Evolutionary conservation across 83 land plant genomes (phyloP).

Genomic region (Diphasiastrum complanatum): DNA sequence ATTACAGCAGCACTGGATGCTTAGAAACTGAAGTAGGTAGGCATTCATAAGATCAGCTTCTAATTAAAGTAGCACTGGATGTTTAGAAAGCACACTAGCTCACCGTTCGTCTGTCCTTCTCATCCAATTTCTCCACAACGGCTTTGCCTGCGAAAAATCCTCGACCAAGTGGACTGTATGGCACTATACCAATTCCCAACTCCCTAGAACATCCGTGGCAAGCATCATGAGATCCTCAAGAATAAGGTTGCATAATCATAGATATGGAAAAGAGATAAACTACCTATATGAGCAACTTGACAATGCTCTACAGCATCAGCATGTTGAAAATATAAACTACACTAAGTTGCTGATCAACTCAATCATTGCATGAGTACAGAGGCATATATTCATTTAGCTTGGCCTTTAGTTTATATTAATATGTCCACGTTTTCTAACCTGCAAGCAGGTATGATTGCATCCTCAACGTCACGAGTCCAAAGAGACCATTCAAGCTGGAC

Average conservation of each 20-base stretch:
- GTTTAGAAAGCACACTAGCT: too few relatives aligned
- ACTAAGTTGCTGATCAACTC: too few relatives aligned
- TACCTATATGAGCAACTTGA: too few relatives aligned
- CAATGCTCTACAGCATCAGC: too few relatives aligned
- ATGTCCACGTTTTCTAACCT: constrained; percentile 45
- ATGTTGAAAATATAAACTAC: too few relatives aligned
- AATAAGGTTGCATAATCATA: background rate
- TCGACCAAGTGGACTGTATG: constrained; percentile 62
- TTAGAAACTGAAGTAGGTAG: too few relatives aligned
- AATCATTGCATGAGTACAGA: too few relatives aligned
- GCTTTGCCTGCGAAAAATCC: constrained; percentile 59
- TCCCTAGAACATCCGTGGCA: background rate
- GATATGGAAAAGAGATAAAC: background rate
- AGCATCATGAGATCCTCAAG: background rate
- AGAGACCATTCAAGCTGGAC: constrained; percentile 65
- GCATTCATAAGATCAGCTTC: too few relatives aligned
- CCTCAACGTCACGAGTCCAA: constrained; percentile 59
- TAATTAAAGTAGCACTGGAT: too few relatives aligned
- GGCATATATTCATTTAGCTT: too few relatives aligned
- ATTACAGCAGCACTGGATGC: too few relatives aligned
- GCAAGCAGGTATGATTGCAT: constrained; percentile 60
- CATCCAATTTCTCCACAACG: constrained; percentile 22
- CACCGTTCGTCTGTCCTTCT: constrained; percentile 32
- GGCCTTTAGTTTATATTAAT: too few relatives aligned
- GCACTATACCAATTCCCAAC: constrained; percentile 32